phyloP scores from a whole-genome alignment of 1,284 basidiomycete species.

The Ceraceosorus guamensis region DNA sequence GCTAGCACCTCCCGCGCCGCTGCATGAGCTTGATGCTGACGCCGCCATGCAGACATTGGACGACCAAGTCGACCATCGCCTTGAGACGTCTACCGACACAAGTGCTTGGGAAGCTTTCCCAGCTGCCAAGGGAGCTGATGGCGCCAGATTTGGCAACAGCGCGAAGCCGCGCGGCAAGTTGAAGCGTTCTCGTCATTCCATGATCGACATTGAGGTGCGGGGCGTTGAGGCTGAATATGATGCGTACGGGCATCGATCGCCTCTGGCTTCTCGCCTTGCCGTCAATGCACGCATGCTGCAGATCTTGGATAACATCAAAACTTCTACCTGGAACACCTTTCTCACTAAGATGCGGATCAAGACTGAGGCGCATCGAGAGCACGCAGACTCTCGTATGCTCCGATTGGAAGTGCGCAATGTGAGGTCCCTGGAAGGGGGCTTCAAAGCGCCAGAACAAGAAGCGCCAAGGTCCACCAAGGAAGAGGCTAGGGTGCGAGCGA shows the following conservation, averaged over 20 bases:
- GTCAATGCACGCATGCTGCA: conserved; percentile 58
- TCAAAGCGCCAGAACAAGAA: conserved; percentile 54
- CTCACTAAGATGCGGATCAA: conserved; percentile 55
- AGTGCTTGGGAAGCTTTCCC: conserved; percentile 36
- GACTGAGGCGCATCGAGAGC: conserved; percentile 65
- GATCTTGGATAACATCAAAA: conserved; percentile 94
- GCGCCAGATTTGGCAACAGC: not conserved
- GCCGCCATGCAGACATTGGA: conserved; percentile 70
- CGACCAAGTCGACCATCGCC: conserved; percentile 67
- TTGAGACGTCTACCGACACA: conserved; percentile 20
- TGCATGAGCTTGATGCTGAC: conserved; percentile 49
- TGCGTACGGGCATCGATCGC: conserved; percentile 12
- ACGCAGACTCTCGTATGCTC: conserved; percentile 89
- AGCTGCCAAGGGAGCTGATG: conserved; percentile 1
- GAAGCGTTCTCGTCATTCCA: conserved; percentile 67
- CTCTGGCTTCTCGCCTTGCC: conserved; percentile 23
- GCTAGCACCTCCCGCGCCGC: conserved; percentile 24
- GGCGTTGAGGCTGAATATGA: conserved; percentile 56
- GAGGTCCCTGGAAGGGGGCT: conserved; percentile 55
- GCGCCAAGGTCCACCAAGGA: conserved; percentile 53
- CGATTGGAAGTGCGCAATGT: conserved; percentile 61
- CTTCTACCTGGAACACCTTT: conserved; percentile 97
- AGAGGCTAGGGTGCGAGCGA: conserved; percentile 65
- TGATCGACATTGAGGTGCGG: conserved; percentile 74
- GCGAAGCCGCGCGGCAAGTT: conserved; percentile 53